These are phyloP conservation scores for Plasmopara halstedii DNA, from an alignment of 352 stramenopile genomes.

Conservation along the genomic window DNA sequence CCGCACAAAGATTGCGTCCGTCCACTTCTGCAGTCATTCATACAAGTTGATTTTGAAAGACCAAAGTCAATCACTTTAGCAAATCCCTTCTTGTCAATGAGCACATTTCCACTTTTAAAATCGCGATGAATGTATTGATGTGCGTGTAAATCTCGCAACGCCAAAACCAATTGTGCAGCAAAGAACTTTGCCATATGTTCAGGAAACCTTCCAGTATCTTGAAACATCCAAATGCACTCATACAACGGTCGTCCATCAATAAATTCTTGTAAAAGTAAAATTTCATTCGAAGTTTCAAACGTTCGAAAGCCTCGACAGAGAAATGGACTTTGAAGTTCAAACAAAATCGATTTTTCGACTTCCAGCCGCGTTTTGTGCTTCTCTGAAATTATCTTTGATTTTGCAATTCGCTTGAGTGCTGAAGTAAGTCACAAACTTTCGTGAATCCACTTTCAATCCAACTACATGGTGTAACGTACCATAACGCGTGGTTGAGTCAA, in stretches of 20 bases:
- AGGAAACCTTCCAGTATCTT: constrained; percentile 29
- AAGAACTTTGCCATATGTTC: constrained; percentile 53
- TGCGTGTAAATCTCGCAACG: constrained; percentile 41
- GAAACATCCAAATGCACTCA: constrained; percentile 60
- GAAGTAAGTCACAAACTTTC: constrained; percentile 1
- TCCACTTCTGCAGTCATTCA: background rate
- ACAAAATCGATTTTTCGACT: constrained; percentile 43
- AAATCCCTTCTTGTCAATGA: constrained; percentile 35
- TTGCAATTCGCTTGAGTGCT: constrained; percentile 60
- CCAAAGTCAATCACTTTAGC: constrained; percentile 73
- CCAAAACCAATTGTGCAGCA: constrained; percentile 61
- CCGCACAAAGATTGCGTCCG: constrained; percentile 47
- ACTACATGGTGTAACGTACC: too few relatives aligned
- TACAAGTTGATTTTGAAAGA: constrained; percentile 30
- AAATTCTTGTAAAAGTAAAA: constrained; percentile 43
- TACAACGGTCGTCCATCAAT: constrained; percentile 58
- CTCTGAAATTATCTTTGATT: constrained; percentile 20
- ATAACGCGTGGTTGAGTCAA: constrained; percentile 14
- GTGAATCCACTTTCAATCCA: too few relatives aligned
- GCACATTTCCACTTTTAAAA: constrained; percentile 73
- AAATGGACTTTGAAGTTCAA: constrained; percentile 29
- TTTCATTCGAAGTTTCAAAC: constrained; percentile 20
- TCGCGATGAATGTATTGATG: constrained; percentile 65
- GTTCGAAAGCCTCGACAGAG: constrained; percentile 33
- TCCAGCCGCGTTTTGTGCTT: constrained; percentile 38